These are phyloP conservation scores for Gypsophila paniculata DNA, from an alignment of 179 eudicot genomes.

Conservation along the genomic window DNA sequence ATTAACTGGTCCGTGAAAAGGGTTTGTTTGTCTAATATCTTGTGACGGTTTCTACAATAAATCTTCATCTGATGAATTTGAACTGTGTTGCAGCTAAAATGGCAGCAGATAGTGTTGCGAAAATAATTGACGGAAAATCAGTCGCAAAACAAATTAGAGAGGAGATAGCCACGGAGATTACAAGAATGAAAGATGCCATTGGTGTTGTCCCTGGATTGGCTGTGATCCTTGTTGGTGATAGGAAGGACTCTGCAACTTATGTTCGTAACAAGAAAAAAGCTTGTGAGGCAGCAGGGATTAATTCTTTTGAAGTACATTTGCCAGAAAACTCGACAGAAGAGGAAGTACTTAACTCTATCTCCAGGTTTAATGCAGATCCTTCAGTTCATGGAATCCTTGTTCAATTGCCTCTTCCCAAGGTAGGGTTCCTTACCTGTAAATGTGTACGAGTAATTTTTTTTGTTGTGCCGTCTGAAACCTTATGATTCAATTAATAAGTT, in stretches of 20 bases:
- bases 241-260: slow-evolving; percentile 86
- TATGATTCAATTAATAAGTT: too few relatives aligned
- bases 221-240: slow-evolving; percentile 83
- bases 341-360: slow-evolving; percentile 66
- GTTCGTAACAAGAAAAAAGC: slow-evolving; percentile 92
- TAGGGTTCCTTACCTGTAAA: too few relatives aligned
- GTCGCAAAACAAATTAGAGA: slow-evolving; percentile 72
- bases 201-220: slow-evolving; percentile 89
- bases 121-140: slow-evolving; percentile 72
- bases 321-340: slow-evolving; percentile 62
- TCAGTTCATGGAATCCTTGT: slow-evolving; percentile 86
- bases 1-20: background rate
- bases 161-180: slow-evolving; percentile 64
- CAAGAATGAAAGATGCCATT: slow-evolving; percentile 68
- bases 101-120: slow-evolving; percentile 50
- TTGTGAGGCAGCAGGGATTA: slow-evolving; percentile 80
- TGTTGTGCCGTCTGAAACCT: too few relatives aligned
- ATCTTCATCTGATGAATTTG: background rate
- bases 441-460: too few relatives aligned
- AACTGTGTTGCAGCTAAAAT: slow-evolving; percentile 39
- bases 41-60: background rate
- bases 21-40: background rate
- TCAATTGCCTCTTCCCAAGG: slow-evolving; percentile 86
- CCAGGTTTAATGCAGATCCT: slow-evolving; percentile 71
- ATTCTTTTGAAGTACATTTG: slow-evolving; percentile 67